Evolutionary conservation across 257 asterid genomes (phyloP).

Genomic region (Solanum appendiculatum): DNA sequence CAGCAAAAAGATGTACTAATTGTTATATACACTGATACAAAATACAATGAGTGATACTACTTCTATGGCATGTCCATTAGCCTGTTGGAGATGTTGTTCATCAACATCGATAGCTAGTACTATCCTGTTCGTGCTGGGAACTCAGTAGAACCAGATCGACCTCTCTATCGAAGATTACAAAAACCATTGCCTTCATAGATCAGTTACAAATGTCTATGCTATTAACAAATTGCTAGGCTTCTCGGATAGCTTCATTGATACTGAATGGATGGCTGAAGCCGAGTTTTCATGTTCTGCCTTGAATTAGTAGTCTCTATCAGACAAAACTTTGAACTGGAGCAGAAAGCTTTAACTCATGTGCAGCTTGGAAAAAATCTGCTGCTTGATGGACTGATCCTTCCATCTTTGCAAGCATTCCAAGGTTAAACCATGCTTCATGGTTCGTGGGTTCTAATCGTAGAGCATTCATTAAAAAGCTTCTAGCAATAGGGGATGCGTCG

Average conservation of each 20-base stretch:
- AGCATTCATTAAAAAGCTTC: conserved; percentile 75
- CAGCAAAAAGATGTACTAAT: not conserved
- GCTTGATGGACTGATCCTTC: conserved; percentile 72
- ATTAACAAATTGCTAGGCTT: not conserved
- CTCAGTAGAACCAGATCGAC: not conserved
- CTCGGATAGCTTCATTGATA: not conserved
- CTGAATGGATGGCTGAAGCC: not conserved
- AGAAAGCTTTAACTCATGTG: conserved; percentile 74
- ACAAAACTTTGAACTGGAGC: conserved; percentile 58
- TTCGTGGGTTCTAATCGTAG: conserved; percentile 68
- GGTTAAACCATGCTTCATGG: conserved; percentile 66
- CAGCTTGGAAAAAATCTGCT: conserved; percentile 85
- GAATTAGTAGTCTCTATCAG: not conserved
- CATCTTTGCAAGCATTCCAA: conserved; percentile 50
- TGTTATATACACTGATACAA: not conserved
- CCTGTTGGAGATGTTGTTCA: not conserved
- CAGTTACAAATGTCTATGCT: not conserved
- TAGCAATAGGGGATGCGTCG: conserved; percentile 43
- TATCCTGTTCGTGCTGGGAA: not conserved
- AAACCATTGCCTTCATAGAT: not conserved
- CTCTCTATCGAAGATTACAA: not conserved
- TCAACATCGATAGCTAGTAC: not conserved
- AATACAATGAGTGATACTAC: not conserved
- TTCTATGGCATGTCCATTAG: not conserved
- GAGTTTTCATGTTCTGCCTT: not conserved